Conservation (phyloP, 352 stramenopile species). For the Thraustotheca clavata region DNA sequence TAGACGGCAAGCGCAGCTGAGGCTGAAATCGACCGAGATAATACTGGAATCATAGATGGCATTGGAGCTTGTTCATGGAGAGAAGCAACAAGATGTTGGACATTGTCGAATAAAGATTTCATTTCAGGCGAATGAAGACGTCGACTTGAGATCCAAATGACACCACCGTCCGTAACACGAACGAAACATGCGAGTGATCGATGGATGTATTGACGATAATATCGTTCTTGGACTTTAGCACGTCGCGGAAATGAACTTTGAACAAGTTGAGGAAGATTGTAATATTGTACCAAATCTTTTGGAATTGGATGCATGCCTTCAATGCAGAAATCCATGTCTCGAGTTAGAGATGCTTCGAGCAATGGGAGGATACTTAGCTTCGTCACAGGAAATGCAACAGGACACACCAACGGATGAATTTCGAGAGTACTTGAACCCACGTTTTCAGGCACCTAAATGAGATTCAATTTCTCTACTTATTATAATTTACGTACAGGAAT, state of each 20-base stretch:
- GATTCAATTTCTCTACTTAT: neutral
- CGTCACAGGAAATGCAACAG: slow-evolving; percentile 58
- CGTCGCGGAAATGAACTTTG: neutral
- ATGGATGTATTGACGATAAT: slow-evolving; percentile 64
- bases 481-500: slow-evolving; percentile 31
- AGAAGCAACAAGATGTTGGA: slow-evolving; percentile 1
- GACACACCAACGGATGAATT: slow-evolving; percentile 63
- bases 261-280: neutral
- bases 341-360: slow-evolving; percentile 50
- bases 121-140: slow-evolving; percentile 58
- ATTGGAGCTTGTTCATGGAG: neutral
- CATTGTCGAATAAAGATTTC: slow-evolving; percentile 42
- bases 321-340: slow-evolving; percentile 60
- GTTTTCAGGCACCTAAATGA: slow-evolving; percentile 38
- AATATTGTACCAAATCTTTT: slow-evolving; percentile 36
- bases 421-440: slow-evolving; percentile 69
- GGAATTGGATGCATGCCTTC: slow-evolving; percentile 59
- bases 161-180: slow-evolving; percentile 59
- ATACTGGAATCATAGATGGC: neutral
- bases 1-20: neutral
- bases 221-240: slow-evolving; percentile 23
- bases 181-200: slow-evolving; percentile 54
- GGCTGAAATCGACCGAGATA: neutral
- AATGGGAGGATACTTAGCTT: slow-evolving; percentile 37
- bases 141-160: slow-evolving; percentile 79